Evolutionary conservation across 2,329 filamentous ascomycete species (phyloP).

Genomic region (Aspergillus carbonarius): DNA sequence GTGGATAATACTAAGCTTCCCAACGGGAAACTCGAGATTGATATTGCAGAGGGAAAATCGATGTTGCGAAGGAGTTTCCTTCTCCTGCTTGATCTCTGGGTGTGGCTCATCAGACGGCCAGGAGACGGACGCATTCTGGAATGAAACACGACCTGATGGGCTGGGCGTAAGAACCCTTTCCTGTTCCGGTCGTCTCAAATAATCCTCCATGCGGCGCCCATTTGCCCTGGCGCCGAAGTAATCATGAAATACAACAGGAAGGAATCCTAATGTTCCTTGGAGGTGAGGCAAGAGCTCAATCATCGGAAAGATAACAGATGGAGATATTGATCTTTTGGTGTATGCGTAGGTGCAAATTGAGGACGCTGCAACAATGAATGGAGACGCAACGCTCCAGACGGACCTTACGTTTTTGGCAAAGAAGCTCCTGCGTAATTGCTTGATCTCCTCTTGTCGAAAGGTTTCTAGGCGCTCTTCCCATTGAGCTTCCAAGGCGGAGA

Average conservation of each 20-base stretch:
- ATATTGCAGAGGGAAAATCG: slow-evolving; percentile 54
- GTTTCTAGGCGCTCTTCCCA: not conserved
- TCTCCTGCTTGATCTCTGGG: not conserved
- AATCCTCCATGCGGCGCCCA: not conserved
- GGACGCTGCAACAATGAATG: not conserved
- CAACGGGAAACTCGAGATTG: slow-evolving; percentile 64
- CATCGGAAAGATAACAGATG: not conserved
- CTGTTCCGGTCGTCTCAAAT: not conserved
- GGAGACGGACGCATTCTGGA: not conserved
- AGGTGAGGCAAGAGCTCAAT: not conserved
- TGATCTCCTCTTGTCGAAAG: not conserved
- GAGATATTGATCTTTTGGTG: not conserved
- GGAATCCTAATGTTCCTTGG: not conserved
- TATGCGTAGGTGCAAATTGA: not conserved
- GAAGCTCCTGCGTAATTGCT: not conserved
- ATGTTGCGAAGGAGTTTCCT: not conserved
- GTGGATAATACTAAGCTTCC: slow-evolving; percentile 70
- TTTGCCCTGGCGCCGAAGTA: not conserved
- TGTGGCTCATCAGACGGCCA: not conserved
- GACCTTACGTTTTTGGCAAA: not conserved
- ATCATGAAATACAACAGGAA: not conserved
- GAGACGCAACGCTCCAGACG: not conserved
- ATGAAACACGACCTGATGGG: not conserved
- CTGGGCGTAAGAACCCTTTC: not conserved
- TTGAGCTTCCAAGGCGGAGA: not conserved